Conservation (phyloP, 441 rosid genomes). For the Populus tomentosa region DNA sequence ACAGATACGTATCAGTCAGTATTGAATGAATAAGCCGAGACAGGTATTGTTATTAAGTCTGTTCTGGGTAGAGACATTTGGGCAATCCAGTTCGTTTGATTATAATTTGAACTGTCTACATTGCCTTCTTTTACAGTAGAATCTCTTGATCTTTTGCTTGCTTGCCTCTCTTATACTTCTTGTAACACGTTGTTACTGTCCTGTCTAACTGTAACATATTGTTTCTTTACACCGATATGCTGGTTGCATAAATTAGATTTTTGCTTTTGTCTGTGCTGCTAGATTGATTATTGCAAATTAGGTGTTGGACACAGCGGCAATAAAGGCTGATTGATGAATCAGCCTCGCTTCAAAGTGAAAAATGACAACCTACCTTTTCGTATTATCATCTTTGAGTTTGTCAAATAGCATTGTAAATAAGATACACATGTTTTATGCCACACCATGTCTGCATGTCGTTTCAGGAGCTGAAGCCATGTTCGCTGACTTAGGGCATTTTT, state of each 20-base stretch:
- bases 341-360: background rate
- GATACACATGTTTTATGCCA: background rate
- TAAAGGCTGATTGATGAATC: no score
- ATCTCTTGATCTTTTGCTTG: no score
- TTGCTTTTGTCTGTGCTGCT: background rate
- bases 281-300: background rate
- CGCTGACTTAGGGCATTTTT: slow-evolving; percentile 96
- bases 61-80: no score
- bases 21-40: no score
- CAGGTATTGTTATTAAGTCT: no score
- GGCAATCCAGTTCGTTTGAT: no score
- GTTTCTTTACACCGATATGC: background rate
- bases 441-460: slow-evolving; percentile 5
- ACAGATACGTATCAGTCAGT: background rate
- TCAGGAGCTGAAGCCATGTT: slow-evolving; percentile 99
- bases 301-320: background rate
- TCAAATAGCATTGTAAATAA: background rate
- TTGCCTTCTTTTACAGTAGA: no score
- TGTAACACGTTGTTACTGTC: background rate
- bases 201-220: background rate
- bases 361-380: background rate
- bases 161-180: no score
- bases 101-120: no score
- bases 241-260: background rate
- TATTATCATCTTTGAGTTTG: background rate